Conservation (phyloP, 176 grass and related monocot species). For the Lolium perenne region DNA sequence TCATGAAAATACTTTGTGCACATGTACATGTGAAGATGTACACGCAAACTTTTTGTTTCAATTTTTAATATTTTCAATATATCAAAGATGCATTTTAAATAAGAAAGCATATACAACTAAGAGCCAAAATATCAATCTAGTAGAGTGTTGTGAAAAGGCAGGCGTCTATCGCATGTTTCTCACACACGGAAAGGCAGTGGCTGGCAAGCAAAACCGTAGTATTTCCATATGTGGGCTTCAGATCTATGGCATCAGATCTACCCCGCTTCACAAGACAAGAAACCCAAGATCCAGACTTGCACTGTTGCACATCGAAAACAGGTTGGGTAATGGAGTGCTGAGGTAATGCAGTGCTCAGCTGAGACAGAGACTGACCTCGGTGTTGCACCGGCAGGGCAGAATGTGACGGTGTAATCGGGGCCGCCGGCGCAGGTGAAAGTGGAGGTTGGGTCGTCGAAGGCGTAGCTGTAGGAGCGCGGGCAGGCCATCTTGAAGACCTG, state of each 20-base stretch:
- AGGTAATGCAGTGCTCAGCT: too few relatives aligned
- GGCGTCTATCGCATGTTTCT: too few relatives aligned
- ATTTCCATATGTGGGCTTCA: background rate
- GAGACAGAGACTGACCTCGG: slow-evolving; percentile 49
- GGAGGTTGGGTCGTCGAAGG: slow-evolving; percentile 90
- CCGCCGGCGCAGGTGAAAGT: slow-evolving; percentile 87
- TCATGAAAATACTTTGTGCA: too few relatives aligned
- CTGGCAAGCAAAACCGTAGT: background rate
- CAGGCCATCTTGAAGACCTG: slow-evolving; percentile 90
- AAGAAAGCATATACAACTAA: too few relatives aligned
- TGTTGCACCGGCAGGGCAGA: slow-evolving; percentile 70
- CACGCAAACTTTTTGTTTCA: too few relatives aligned
- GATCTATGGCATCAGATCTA: slow-evolving; percentile 34
- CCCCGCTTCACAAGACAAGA: slow-evolving; percentile 27
- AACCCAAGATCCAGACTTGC: slow-evolving; percentile 9
- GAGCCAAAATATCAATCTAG: too few relatives aligned
- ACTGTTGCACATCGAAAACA: background rate
- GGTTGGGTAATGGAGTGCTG: too few relatives aligned
- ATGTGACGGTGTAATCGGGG: slow-evolving; percentile 75
- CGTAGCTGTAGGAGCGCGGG: slow-evolving; percentile 97
- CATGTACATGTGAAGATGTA: too few relatives aligned
- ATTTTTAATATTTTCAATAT: too few relatives aligned
- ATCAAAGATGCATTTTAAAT: too few relatives aligned
- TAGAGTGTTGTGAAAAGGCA: too few relatives aligned
- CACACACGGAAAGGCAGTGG: background rate